A percentile compares a stretch with the other conserved stretches of the same genome.
phyloP scores from a whole-genome alignment of 2,329 filamentous ascomycete genomes.

The Ramularia collo-cygni region DNA sequence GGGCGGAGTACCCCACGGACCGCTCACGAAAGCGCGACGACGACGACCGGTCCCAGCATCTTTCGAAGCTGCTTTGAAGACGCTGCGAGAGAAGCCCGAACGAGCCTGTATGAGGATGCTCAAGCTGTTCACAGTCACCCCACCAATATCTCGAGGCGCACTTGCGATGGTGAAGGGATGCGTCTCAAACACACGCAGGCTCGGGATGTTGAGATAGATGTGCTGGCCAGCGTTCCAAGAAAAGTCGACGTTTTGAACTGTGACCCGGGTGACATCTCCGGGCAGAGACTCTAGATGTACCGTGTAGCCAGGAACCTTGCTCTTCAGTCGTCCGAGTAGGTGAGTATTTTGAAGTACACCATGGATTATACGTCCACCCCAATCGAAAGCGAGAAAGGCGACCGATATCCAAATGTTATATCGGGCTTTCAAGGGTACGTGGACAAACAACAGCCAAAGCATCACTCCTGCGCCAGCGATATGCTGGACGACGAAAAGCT shows the following conservation, averaged over 20 bases:
- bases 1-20: slow-evolving; percentile 27
- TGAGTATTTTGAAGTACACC: slow-evolving; percentile 24
- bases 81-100: slow-evolving; percentile 23
- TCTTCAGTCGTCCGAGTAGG: slow-evolving; percentile 7
- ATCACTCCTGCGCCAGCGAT: slow-evolving; percentile 43
- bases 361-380: slow-evolving; percentile 22
- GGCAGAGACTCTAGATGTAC: slow-evolving; percentile 38
- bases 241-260: slow-evolving; percentile 49
- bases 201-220: slow-evolving; percentile 53
- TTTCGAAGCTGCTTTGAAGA: slow-evolving; percentile 20
- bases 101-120: slow-evolving; percentile 26
- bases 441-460: slow-evolving; percentile 46
- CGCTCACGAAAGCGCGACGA: slow-evolving; percentile 22
- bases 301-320: slow-evolving; percentile 19
- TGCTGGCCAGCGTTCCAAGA: slow-evolving; percentile 58
- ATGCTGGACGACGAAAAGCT: slow-evolving; percentile 50
- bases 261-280: slow-evolving; percentile 50
- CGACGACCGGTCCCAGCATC: slow-evolving; percentile 5
- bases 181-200: slow-evolving; percentile 49
- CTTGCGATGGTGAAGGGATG: slow-evolving; percentile 57
- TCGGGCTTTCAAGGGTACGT: slow-evolving; percentile 34
- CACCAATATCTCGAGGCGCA: slow-evolving; percentile 19
- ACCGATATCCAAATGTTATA: slow-evolving; percentile 28
- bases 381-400: slow-evolving; percentile 27
- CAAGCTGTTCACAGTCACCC: slow-evolving; percentile 31